Evolutionary conservation across 1,139 yeast genomes (phyloP).

Genomic region (Protomyces lactucae-debilis): DNA sequence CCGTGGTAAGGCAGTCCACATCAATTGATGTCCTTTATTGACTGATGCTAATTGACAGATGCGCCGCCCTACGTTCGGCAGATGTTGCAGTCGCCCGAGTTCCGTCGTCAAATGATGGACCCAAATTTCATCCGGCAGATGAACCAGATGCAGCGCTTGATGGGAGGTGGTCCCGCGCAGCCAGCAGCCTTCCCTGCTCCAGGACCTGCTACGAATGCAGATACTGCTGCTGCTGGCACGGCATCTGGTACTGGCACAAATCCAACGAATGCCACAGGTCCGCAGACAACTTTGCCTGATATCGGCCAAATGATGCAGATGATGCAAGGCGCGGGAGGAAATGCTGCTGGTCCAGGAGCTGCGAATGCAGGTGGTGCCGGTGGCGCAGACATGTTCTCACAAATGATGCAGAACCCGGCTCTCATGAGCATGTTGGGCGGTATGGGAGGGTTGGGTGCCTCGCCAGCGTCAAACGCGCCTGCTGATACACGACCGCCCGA

Average conservation of each 20-base stretch:
- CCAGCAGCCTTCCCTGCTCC: slow-evolving; percentile 33
- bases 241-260: slow-evolving; percentile 27
- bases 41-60: slow-evolving; percentile 44
- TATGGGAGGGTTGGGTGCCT: slow-evolving; percentile 6
- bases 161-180: slow-evolving; percentile 40
- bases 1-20: neutral
- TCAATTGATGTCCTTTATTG: neutral
- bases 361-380: neutral
- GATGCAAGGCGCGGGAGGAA: slow-evolving; percentile 31
- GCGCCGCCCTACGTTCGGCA: slow-evolving; percentile 69
- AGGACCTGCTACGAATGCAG: slow-evolving; percentile 48
- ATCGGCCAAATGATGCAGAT: slow-evolving; percentile 31
- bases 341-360: neutral
- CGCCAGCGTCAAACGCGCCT: slow-evolving; percentile 37
- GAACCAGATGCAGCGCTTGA: slow-evolving; percentile 64
- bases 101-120: slow-evolving; percentile 66
- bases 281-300: slow-evolving; percentile 25
- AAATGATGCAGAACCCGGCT: slow-evolving; percentile 54
- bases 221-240: slow-evolving; percentile 6
- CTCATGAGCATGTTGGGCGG: slow-evolving; percentile 61
- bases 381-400: slow-evolving; percentile 49
- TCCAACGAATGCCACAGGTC: slow-evolving; percentile 30
- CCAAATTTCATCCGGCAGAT: slow-evolving; percentile 60
- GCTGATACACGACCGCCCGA: slow-evolving; percentile 89
- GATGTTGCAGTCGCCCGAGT: slow-evolving; percentile 75